Evolutionary conservation across 345 rosid genomes (phyloP), one percentile per base, ranked within the genome.

Genomic region (Citropsis articulata): DNA sequence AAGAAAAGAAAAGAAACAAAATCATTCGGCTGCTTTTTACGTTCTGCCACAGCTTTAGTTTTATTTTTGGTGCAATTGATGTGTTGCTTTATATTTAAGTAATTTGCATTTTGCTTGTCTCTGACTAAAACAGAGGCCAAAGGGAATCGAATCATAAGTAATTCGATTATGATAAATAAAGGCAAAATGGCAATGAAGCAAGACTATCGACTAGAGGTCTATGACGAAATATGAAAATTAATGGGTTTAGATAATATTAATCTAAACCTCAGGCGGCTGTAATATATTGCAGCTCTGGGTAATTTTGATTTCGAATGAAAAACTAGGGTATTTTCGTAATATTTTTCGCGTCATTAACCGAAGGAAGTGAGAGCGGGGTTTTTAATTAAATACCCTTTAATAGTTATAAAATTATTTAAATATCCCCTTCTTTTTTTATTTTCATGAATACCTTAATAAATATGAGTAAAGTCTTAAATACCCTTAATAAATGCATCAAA

Each of bases 51-150:
- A 13, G 62, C 83, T 77, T 83, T 83, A 74, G 67, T 66, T 80
- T 77, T 60, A 77, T 83, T 74, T 83, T 57, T 27, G 59, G 75
- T 59, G 66, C 10, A 36, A 55, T 74, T 75, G 79, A 22, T 70
- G 65, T 59, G 72, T 40, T 75, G 70, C 82, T 66, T 82, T 71
- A 28, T n/a, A 72, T 71, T 75, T 33, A 71, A 75, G 79, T 45
- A 25, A 48, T 13, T 27, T 64, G 68, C 40, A 45, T 42, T 24
- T 69, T 69, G 55, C 63, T 62, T 78, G 70, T 72, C 65, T 9
- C 18, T 45, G 75, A 77, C 80, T 60, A 22, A 4, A 73, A 73
- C 22, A 59, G 71, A 73, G 50, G 25, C 50, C 50, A 13, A 45
- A 45, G 50, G 50, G 50, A 45, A 45, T 45, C 50, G 40, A 25